phyloP scores from a whole-genome alignment of 1,284 basidiomycete species.

The Trichosporon sp. region DNA sequence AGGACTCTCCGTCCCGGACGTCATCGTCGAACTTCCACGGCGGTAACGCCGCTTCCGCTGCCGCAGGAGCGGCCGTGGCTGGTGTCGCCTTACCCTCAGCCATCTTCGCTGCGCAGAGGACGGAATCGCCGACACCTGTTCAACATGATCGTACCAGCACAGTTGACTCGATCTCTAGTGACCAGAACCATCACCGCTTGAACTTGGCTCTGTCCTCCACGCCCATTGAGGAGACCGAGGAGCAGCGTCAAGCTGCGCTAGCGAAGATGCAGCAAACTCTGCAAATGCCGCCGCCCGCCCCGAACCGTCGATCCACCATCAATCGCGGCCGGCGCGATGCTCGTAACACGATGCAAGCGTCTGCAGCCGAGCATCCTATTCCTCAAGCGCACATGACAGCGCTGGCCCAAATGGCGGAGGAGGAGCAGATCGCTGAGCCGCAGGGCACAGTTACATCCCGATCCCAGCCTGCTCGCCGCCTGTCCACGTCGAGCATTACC shows the following conservation, averaged over 20 bases:
- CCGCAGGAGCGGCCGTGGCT: background rate
- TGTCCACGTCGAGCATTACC: background rate
- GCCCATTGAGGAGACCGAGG: slow-evolving; percentile 50
- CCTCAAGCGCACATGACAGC: slow-evolving; percentile 8
- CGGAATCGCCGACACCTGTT: slow-evolving; percentile 3
- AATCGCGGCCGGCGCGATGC: slow-evolving; percentile 51
- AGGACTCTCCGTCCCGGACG: slow-evolving; percentile 21
- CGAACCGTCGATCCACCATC: slow-evolving; percentile 44
- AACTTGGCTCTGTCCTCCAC: slow-evolving; percentile 46
- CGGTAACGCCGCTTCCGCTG: slow-evolving; percentile 2
- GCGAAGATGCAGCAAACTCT: slow-evolving; percentile 51
- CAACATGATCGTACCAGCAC: background rate
- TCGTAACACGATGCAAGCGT: slow-evolving; percentile 47
- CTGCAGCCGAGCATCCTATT: slow-evolving; percentile 5
- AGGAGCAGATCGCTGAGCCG: slow-evolving; percentile 7
- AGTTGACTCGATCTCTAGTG: background rate
- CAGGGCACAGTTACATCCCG: background rate
- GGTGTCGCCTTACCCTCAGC: slow-evolving; percentile 18
- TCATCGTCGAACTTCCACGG: slow-evolving; percentile 1
- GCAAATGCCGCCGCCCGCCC: slow-evolving; percentile 30
- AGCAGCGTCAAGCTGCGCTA: slow-evolving; percentile 51
- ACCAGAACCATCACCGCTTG: slow-evolving; percentile 10
- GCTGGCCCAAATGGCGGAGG: slow-evolving; percentile 5
- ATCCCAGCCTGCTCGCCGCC: slow-evolving; percentile 3
- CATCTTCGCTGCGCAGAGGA: slow-evolving; percentile 15